Conservation (phyloP, 306 rosid species). For the Malus asiatica region DNA sequence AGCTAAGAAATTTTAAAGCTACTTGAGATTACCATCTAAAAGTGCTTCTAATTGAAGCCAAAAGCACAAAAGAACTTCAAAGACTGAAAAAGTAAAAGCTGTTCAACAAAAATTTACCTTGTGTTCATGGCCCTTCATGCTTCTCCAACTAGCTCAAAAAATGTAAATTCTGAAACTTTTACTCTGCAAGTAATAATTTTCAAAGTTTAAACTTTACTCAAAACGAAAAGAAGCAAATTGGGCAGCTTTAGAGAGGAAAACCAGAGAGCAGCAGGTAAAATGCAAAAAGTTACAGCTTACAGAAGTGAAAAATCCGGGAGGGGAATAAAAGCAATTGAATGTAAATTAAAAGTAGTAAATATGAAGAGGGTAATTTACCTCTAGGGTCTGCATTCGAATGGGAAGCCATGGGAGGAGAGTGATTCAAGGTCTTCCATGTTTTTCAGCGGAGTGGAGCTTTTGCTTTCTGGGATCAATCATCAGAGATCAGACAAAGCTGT, state of each 20-base stretch:
- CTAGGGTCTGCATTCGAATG: not conserved
- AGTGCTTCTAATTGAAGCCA: not conserved
- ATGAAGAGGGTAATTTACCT: not conserved
- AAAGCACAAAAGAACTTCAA: not conserved
- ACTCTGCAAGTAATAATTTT: not conserved
- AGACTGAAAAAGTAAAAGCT: not conserved
- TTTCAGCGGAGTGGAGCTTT: not conserved
- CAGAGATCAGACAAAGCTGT: not conserved
- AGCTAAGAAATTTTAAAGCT: not conserved
- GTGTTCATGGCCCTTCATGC: constrained; percentile 32
- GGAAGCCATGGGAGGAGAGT: not conserved
- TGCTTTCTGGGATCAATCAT: not conserved
- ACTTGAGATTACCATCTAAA: not conserved
- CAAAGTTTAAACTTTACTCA: not conserved
- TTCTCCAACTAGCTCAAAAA: constrained; percentile 2
- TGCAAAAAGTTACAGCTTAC: not conserved
- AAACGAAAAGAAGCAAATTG: too few species aligned
- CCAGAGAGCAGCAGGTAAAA: not conserved
- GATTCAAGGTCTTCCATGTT: not conserved
- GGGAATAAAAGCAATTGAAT: not conserved
- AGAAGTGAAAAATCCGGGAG: not conserved
- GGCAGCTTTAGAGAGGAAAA: not conserved
- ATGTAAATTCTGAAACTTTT: not conserved
- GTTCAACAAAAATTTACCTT: constrained; percentile 23
- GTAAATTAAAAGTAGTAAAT: not conserved